Evolutionary conservation across 2,329 filamentous ascomycete genomes (phyloP).

Genomic region (Epichloe bromicola): DNA sequence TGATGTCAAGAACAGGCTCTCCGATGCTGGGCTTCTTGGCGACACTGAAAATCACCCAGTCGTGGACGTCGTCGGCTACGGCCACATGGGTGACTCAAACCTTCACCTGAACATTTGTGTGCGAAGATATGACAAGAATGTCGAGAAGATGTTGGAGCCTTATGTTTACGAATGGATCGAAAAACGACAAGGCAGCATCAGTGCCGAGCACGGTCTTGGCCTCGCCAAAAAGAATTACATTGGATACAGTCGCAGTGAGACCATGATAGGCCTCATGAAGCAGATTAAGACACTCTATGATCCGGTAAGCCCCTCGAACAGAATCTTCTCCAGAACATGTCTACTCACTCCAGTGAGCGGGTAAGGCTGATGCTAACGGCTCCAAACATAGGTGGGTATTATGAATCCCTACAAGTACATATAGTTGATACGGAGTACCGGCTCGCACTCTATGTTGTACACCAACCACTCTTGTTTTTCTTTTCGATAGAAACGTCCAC

Average conservation of each 20-base stretch:
- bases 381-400: constrained; percentile 69
- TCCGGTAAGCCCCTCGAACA: constrained; percentile 50
- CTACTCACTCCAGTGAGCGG: not conserved
- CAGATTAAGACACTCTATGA: constrained; percentile 91
- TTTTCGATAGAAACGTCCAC: too few relatives aligned
- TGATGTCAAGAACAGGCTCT: constrained; percentile 63
- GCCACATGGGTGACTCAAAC: constrained; percentile 96
- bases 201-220: constrained; percentile 88
- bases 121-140: constrained; percentile 68
- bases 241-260: constrained; percentile 80
- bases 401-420: constrained; percentile 99
- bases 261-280: constrained; percentile 83
- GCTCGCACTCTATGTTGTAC: too few relatives aligned
- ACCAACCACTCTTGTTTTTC: too few relatives aligned
- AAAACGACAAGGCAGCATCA: constrained; percentile 81
- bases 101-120: constrained; percentile 85
- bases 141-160: constrained; percentile 81
- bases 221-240: constrained; percentile 92
- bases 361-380: constrained; percentile 14
- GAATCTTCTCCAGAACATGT: not conserved
- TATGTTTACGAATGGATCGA: constrained; percentile 97
- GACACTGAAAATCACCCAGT: constrained; percentile 66
- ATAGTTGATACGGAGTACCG: constrained; percentile 15
- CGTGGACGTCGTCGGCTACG: constrained; percentile 85
- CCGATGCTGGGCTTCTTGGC: constrained; percentile 62